Conservation (phyloP, 2,329 filamentous ascomycete genomes). For the Fonsecaea pedrosoi region DNA sequence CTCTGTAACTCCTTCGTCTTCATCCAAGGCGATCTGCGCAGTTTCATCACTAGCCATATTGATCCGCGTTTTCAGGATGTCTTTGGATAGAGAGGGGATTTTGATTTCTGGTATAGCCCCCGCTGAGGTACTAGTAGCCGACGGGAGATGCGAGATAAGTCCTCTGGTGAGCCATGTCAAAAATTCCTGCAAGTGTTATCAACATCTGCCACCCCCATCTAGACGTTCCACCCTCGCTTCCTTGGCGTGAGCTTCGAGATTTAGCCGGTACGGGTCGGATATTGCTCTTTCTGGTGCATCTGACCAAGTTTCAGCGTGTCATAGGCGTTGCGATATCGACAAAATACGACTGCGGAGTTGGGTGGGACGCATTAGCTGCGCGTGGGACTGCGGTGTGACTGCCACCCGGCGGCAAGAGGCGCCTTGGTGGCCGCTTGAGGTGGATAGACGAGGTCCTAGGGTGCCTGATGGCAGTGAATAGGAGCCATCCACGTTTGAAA, state of each 20-base stretch:
- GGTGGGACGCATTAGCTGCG: background rate
- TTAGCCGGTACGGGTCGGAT: background rate
- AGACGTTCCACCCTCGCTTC: background rate
- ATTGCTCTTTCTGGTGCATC: background rate
- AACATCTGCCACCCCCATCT: background rate
- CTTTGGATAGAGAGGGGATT: background rate
- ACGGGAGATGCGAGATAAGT: background rate
- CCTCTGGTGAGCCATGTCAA: background rate
- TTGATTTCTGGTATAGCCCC: background rate
- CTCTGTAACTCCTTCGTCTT: conserved; percentile 2
- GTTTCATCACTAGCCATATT: background rate
- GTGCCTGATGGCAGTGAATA: background rate
- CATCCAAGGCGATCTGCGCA: background rate
- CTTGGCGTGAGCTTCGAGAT: background rate
- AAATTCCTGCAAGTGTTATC: background rate
- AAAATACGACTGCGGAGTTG: conserved; percentile 2
- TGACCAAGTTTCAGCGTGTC: background rate
- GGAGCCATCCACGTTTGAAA: conserved; percentile 1
- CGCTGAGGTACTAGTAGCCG: background rate
- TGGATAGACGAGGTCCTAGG: background rate
- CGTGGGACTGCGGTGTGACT: background rate
- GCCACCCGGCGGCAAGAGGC: background rate
- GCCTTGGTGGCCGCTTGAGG: background rate
- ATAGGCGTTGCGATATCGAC: background rate
- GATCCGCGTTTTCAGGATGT: background rate